Evolutionary conservation across 371 early-diverging fungal genomes (phyloP).

Genomic region (Capniomyces stellatus): DNA sequence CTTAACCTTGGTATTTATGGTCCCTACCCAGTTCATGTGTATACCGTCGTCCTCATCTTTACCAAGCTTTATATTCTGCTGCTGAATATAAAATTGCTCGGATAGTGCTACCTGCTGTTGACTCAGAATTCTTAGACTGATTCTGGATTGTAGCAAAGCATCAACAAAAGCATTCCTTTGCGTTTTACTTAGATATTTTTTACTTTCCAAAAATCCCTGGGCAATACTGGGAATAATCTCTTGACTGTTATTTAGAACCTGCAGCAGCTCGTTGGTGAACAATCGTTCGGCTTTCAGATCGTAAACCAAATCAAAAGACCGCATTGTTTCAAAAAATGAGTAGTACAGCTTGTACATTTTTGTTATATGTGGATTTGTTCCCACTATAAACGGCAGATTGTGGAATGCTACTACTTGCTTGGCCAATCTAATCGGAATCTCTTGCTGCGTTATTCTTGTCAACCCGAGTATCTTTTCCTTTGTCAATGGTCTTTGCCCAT

Average conservation of each 20-base stretch:
- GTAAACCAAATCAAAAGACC: slow-evolving; percentile 38
- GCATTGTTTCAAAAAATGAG: slow-evolving; percentile 65
- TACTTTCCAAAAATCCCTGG: slow-evolving; percentile 70
- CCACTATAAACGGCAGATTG: slow-evolving; percentile 79
- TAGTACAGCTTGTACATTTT: slow-evolving; percentile 75
- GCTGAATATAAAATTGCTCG: slow-evolving; percentile 24
- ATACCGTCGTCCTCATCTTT: slow-evolving; percentile 4
- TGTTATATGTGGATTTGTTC: slow-evolving; percentile 78
- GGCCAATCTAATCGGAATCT: slow-evolving; percentile 79
- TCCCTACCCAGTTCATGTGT: slow-evolving; percentile 82
- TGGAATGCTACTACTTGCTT: slow-evolving; percentile 77
- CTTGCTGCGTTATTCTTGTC: slow-evolving; percentile 76
- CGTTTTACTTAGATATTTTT: slow-evolving; percentile 64
- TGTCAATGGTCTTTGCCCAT: slow-evolving; percentile 53
- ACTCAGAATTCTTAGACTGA: slow-evolving; percentile 84
- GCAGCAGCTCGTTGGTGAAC: slow-evolving; percentile 53
- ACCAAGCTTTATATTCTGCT: neutral
- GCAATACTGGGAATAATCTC: slow-evolving; percentile 74
- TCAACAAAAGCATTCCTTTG: slow-evolving; percentile 62
- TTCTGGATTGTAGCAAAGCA: slow-evolving; percentile 79
- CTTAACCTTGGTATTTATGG: slow-evolving; percentile 58
- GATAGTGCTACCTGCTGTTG: slow-evolving; percentile 83
- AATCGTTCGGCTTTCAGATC: slow-evolving; percentile 49
- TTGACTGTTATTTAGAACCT: slow-evolving; percentile 50
- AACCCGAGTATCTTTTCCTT: slow-evolving; percentile 59